Conservation (phyloP, 257 asterid genomes). For the Primulina eburnea region DNA sequence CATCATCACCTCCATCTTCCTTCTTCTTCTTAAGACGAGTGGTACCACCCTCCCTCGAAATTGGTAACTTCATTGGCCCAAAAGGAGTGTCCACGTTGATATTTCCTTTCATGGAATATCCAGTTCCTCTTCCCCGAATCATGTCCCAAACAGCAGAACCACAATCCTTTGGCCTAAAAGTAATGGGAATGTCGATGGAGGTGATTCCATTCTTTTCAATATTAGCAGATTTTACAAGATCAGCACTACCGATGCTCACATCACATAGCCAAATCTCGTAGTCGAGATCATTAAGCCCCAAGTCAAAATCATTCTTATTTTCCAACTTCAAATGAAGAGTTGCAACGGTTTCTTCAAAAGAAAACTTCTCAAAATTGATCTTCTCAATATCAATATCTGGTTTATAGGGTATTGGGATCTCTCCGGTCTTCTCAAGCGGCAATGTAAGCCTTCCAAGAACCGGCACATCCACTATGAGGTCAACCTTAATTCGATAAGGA, state of each 20-base stretch:
- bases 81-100: conserved; percentile 80
- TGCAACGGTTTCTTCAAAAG: conserved; percentile 82
- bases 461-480: conserved; percentile 86
- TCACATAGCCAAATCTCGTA: conserved; percentile 86
- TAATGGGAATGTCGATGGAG: conserved; percentile 71
- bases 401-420: conserved; percentile 82
- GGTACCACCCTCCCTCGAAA: conserved; percentile 84
- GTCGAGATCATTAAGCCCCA: conserved; percentile 75
- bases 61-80: conserved; percentile 91
- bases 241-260: conserved; percentile 74
- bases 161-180: conserved; percentile 95
- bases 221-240: conserved; percentile 51
- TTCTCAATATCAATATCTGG: conserved; percentile 80
- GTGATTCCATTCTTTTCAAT: conserved; percentile 61
- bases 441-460: conserved; percentile 78
- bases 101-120: conserved; percentile 79
- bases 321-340: conserved; percentile 77
- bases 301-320: conserved; percentile 84
- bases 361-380: conserved; percentile 65
- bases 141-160: conserved; percentile 99
- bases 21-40: conserved; percentile 82
- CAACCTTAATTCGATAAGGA: conserved; percentile 77
- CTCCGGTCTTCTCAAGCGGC: conserved; percentile 83
- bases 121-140: conserved; percentile 90
- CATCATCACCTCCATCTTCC: conserved; percentile 70